phyloP scores from a whole-genome alignment of 2,329 filamentous ascomycete genomes.

The Clonostachys chloroleuca region DNA sequence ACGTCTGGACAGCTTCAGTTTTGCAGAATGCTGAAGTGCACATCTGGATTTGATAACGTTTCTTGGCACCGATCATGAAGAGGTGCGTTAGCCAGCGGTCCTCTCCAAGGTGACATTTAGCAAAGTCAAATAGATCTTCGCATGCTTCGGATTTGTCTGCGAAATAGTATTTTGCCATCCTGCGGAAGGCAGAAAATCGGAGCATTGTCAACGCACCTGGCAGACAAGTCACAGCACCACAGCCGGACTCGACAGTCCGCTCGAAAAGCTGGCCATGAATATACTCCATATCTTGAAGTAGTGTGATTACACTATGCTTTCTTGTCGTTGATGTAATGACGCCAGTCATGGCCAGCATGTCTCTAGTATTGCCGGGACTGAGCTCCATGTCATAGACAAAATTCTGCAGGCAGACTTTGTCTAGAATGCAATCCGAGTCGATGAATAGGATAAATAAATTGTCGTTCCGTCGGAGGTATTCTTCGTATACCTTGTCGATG shows the following conservation, averaged over 20 bases:
- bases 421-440: conserved; percentile 93
- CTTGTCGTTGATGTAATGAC: conserved; percentile 93
- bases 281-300: conserved; percentile 97
- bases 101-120: conserved; percentile 91
- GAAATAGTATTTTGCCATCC: conserved; percentile 98
- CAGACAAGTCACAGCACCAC: conserved; percentile 89
- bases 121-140: conserved; percentile 93
- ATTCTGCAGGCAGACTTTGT: conserved; percentile 88
- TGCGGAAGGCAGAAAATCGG: conserved; percentile 90
- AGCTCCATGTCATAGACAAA: conserved; percentile 99
- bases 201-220: conserved; percentile 94
- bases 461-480: conserved; percentile 83
- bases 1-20: conserved; percentile 91
- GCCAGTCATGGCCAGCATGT: conserved; percentile 97
- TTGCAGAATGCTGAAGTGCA: conserved; percentile 98
- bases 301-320: conserved; percentile 82
- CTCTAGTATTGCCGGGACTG: conserved; percentile 83
- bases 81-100: conserved; percentile 96
- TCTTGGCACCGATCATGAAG: conserved; percentile 96
- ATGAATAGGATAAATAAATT: conserved; percentile 96
- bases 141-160: conserved; percentile 94
- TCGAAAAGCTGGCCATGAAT: conserved; percentile 96
- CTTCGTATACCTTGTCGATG: conserved; percentile 86
- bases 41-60: conserved; percentile 94
- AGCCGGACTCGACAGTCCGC: conserved; percentile 89